Base-by-base conservation (phyloP, 441 rosid species). In the Syzygium syzygioides region DNA sequence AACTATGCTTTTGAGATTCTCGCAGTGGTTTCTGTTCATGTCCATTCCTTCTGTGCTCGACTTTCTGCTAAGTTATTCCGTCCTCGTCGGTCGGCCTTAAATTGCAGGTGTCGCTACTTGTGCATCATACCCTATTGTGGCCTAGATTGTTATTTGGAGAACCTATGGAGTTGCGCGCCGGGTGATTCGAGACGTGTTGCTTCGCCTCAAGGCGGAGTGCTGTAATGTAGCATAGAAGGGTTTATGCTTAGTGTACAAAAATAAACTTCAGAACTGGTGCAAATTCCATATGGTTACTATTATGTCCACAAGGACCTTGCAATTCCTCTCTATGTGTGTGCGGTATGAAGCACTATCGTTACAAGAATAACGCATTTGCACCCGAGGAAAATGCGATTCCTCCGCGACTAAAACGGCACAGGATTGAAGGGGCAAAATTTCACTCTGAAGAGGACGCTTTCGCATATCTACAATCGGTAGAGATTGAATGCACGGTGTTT, bases 101-200 rank as follows among this genome's bases (percentile, higher is more conserved):
- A 60, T 88, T 56, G 37, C 91, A 98, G 98, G 99, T 88, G 79
- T 98, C 85, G 96, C 99, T 66, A 95, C 99, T 55, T 98, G 99
- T 87, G 98, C 99, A 89, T 95, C 99, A 25, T 98, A 96, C 92
- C 99, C 99, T 0, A 41, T 95, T 86, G 98, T 98, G 64, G 98
- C 98, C 25, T 96, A 93, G 92, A 83, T 86, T 66, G 88, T 60
- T 55, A 15, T 76, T 20, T 52, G 86, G 52, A 87, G 87, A 84
- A 86, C 88, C 87, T 23, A 17, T 45, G 88, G 79, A 48, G 37
- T 57, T 62, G 17, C 23, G 52, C n/a, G 0, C 50, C n/a, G 26
- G 25, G 52, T 37, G 83, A 37, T 37, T 37, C 17, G 8, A 37
- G n/a, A 71, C 9, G 3, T 71, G 41, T 6, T 71, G 50, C 83